Evolutionary conservation across 441 rosid species (phyloP), one percentile per base, ranked within the genome.

Genomic region (Capsella rubella): DNA sequence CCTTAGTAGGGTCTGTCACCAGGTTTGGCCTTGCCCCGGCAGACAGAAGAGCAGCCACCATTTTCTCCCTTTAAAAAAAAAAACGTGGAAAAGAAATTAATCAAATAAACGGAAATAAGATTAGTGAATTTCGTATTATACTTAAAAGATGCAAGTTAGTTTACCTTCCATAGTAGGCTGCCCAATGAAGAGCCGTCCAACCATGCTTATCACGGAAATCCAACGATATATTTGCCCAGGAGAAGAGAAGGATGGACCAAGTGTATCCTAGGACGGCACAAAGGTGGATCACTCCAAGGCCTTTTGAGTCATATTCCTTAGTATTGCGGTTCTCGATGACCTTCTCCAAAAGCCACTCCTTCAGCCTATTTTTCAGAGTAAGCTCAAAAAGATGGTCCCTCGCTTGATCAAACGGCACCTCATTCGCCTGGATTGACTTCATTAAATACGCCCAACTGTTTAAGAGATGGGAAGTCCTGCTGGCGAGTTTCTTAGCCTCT

Each of bases 111-210:
- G 4, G 37, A 56, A 67, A 49, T 6, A 60, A 67, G 29, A 58
- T 39, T 7, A 53, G 42, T 28, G 11, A 43, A 66, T 25, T 27
- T 28, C 32, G 15, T 27, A 21, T 28, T 43, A 21, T 21, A 39
- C 49, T 56, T 35, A 11, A 57, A 18, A 65, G 37, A 42, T 15
- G 49, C 6, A 32, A 51, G 64, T 59, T 69, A 27, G 47, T 13
- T 64, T 47, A 72, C 98, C 93, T 92, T 71, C 99, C 97, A 74
- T 70, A 80, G 78, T 73, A 82, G 75, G 98, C 97, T 71, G 98
- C 98, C 99, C 99, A 93, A 67, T 96, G 99, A 83, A 96, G 95
- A 72, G 99, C 97, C 28, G 99, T 93, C 99, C 99, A 96, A 67
- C 98, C 99, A 51, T 60, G 75, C 81, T 89, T 91, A 83, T 96